A percentile compares a stretch with the other conserved stretches of the same genome.
Evolutionary conservation across 176 grass and related monocot species (phyloP).

Genomic region (Canna indica): DNA sequence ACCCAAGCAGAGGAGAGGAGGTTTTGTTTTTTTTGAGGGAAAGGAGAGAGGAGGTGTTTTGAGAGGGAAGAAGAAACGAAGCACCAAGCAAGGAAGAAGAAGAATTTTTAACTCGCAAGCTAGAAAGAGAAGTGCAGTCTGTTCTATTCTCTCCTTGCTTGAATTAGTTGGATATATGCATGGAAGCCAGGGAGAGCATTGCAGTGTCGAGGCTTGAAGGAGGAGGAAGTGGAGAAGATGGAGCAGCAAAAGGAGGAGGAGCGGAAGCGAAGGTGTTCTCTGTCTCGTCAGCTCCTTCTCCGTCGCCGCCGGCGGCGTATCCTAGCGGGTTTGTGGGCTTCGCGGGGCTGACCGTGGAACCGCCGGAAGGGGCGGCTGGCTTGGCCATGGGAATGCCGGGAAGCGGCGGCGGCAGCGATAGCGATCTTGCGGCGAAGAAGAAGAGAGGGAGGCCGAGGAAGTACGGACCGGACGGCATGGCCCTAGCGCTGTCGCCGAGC

Average conservation of each 20-base stretch:
- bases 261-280: slow-evolving; percentile 25
- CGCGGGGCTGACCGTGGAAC: slow-evolving; percentile 5
- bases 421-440: slow-evolving; percentile 1
- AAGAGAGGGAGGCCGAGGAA: slow-evolving; percentile 24
- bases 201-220: slow-evolving; percentile 24
- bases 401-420: background rate
- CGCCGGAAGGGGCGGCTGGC: slow-evolving; percentile 9
- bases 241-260: background rate
- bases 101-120: background rate
- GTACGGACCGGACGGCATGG: slow-evolving; percentile 18
- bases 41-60: background rate
- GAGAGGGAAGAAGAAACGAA: background rate
- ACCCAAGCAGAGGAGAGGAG: background rate
- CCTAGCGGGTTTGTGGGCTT: background rate
- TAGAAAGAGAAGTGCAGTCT: background rate
- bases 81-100: background rate
- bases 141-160: background rate
- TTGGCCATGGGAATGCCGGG: background rate
- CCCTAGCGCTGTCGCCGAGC: slow-evolving; percentile 16
- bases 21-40: background rate
- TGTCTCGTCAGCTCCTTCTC: slow-evolving; percentile 41
- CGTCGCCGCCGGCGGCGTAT: slow-evolving; percentile 7
- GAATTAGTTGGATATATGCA: background rate
- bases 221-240: slow-evolving; percentile 26
- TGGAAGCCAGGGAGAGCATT: slow-evolving; percentile 39